Evolutionary conservation across 345 rosid genomes (phyloP), one percentile per base, ranked within the genome.

Genomic region (Isatis tinctoria): DNA sequence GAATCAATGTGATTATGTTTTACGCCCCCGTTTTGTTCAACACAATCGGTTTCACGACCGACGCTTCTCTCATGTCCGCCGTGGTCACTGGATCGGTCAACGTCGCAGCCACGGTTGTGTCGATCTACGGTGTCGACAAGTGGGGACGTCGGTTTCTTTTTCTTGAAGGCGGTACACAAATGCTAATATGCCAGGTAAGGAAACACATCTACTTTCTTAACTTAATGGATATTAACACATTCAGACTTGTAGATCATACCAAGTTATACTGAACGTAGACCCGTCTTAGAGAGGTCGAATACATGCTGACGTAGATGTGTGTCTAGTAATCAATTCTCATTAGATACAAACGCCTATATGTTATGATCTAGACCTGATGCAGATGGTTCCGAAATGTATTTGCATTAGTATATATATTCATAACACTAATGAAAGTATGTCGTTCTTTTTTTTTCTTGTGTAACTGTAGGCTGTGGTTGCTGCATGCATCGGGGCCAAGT

Each of bases 1-100:
- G 97, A 8, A 92, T 92, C 67, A 92, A 92, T 47, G 97, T 90
- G 60, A 88, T 92, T 53, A 88, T 92, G 94, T 92, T 92, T 47
- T 92, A 92, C 32, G 92, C 97, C 1, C 97, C 97, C 1, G 97
- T 92, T 60, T 67, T 92, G 82, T 92, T 92, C 78, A 78, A 79
- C 43, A 90, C 96, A 6, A 92, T 92, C n/a, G 97, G 97, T 18
- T 90, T 92, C 65, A 83, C 85, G 2, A 81, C 40, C 8, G 85
- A 92, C 20, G 89, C 92, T 44, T 30, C 97, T 0, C 93, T 92
- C 35, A 79, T 79, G 79, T 74, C 82, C 1, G 79, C 82, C 1
- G 82, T 79, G 58, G 79, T 79, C 10, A 79, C 79, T 7, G 76
- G 79, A 17, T 74, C 76, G 1, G 82, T 79, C 12, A 79, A 73